Base-by-base conservation (phyloP, 352 stramenopile species). In the Thraustotheca clavata region DNA sequence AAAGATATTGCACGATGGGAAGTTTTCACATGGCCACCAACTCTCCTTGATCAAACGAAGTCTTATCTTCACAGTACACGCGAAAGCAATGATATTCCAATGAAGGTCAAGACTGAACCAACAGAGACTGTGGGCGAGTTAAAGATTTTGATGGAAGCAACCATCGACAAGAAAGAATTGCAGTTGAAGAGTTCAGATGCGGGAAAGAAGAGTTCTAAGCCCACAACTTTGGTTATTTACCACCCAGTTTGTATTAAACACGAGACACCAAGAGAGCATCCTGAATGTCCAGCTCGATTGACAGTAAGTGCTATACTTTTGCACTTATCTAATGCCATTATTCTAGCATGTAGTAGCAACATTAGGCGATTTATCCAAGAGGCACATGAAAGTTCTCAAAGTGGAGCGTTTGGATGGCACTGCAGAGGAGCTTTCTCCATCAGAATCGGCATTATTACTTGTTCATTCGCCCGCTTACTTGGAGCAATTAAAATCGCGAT, bases 391-490 rank as follows among this genome's bases (percentile, higher is more conserved):
- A 49, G 74, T 74, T 3, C 65, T 93, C 8, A 85, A 87, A 65
- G 80, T 93, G 11, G 77, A 90, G 46, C 73, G 79, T 3, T 69
- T 93, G 27, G 75, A 71, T 5, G 74, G 79, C 52, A 81, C 78
- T n/a, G 80, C 81, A 14, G 78, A 89, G 49, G 76, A 90, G 33
- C 68, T 93, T 12, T 86, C 81, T 29, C 83, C 83, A 1, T 74
- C 81, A 1, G 81, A 93, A 49, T 88, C 80, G 5, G 88, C 76
- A 26, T 71, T 93, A 24, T 60, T 91, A 29, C 83, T 88, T 57
- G 83, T 93, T n/a, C 83, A 93, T 49, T 89, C 83, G 0, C 80
- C 83, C n/a, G 78, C 80, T 27, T 93, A 93, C 49, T 69, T 93
- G 60, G 62, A 82, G 5, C 83, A 89, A 38, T 60, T 93, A 26